Base-by-base conservation (phyloP, 2,329 filamentous ascomycete species). In the Talaromyces sp. region DNA sequence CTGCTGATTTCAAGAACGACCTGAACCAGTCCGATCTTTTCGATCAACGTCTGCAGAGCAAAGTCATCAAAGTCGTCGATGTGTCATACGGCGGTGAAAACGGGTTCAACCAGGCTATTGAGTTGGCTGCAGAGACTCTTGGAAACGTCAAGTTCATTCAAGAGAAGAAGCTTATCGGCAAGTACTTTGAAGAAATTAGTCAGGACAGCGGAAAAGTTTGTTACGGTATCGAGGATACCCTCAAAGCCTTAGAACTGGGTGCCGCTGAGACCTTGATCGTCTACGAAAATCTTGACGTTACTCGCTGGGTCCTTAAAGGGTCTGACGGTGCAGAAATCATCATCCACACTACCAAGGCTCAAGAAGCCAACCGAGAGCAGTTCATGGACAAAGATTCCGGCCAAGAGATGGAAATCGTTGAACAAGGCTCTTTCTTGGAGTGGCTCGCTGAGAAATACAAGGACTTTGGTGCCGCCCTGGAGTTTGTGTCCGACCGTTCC, bases 101-200 rank as follows among this genome's bases (percentile, higher is more conserved):
- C 83, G 95, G 95, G 54, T 99, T 99, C 86, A 99, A 99, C 83
- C 96, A 99, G 82, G 95, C 95, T 65, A 99, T 99, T 67, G 95
- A 99, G 76, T 80, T 99, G 72, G 89, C 95, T 28, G 86, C 92
- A 7, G 96, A 99, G 83, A 99, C 95, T 7, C 86, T 99, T 55
- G 91, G 93, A 79, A 99, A 98, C 76, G 95, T 99, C 85, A 99
- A 99, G 82, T 99, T 99, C 78, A 97, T 99, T 77, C 95, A 99
- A 80, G 95, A 99, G 85, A 99, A 99, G 89, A 99, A 97, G 83
- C 87, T 99, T 67, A 99, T 99, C 74, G 93, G 93, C 77, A 92
- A 91, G 76, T 99, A 99, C 84, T 99, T 99, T 72, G 93, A 99
- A 77, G 93, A 99, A 80, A 98, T 99, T 73, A 96, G 92, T 77